Conservation (phyloP, 257 asterid genomes). For the Rhazya stricta region DNA sequence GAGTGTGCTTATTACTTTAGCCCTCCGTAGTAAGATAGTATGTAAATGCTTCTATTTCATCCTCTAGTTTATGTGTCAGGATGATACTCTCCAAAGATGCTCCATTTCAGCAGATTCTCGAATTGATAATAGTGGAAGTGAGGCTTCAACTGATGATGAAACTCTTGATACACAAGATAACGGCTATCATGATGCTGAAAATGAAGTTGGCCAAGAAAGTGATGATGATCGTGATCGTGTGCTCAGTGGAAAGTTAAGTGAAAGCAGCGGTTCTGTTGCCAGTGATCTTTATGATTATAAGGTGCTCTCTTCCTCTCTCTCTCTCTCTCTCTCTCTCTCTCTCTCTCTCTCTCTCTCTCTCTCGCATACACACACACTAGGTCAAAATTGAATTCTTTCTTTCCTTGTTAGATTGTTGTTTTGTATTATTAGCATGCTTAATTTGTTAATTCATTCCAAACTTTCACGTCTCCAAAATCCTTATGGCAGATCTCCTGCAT, state of each 20-base stretch:
- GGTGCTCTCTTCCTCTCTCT: constrained; percentile 41
- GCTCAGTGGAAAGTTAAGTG: constrained; percentile 84
- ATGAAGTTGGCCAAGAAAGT: constrained; percentile 66
- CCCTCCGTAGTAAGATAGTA: background rate
- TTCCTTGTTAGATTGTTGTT: background rate
- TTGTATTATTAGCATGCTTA: background rate
- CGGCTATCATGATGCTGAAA: constrained; percentile 89
- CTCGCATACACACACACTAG: no score
- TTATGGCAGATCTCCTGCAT: background rate
- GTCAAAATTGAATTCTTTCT: background rate
- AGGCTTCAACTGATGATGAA: constrained; percentile 70
- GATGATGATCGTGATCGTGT: constrained; percentile 69
- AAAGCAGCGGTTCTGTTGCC: constrained; percentile 85
- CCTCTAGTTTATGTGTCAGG: constrained; percentile 44
- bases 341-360: constrained; percentile 1
- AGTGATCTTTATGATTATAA: constrained; percentile 86
- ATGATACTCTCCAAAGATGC: constrained; percentile 62
- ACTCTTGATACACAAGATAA: constrained; percentile 48
- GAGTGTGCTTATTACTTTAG: background rate
- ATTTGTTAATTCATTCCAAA: background rate
- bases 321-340: constrained; percentile 2
- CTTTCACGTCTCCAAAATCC: background rate
- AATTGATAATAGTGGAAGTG: constrained; percentile 64
- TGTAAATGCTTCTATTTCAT: constrained; percentile 11
- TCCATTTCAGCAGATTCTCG: constrained; percentile 84